Base-by-base conservation (phyloP, 2,329 filamentous ascomycete species). In the Claviceps paspali region DNA sequence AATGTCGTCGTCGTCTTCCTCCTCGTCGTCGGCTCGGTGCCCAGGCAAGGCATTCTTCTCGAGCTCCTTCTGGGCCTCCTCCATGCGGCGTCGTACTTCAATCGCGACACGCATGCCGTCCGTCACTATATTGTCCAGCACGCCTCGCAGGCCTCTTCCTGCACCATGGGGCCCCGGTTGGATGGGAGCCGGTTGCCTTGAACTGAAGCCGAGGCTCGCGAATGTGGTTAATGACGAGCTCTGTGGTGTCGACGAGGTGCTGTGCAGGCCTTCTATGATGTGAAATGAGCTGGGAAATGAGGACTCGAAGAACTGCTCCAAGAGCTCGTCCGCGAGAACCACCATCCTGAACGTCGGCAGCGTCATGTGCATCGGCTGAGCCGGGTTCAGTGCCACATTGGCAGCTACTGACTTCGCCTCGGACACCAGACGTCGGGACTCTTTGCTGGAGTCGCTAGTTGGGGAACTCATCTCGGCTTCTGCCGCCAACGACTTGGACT, bases 331-430 rank as follows among this genome's bases (percentile, higher is more conserved):
- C 30, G 91, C 91, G 6, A 98, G 74, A 8, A 98, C 83, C 3
- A 98, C 86, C 91, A 98, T 98, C 46, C 91, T 81, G 70, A 98
- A 98, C 1, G 91, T 98, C 1, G 91, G 91, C 1, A 98, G 70
- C 1, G 91, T 96, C 52, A 98, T 95, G 55, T 95, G 82, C 1
- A 98, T 70, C 6, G 91, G 91, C 45, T 93, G 88, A 19, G 85
- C 79, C 3, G 91, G 91, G 53, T 98, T 87, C 4, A 98, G 71
- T 1, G 91, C 91, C 7, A 79, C 76, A 53, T 98, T 98, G 33
- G 86, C 86, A 15, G 81, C 73, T 53, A 85, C 78, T 1, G 79
- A 76, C 50, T 77, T 72, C 6, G 79, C 73, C 52, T 76, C 79
- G 35, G 75, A 76, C 22, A 66, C 65, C 36, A 49, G 51, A n/a